Base-by-base conservation (phyloP, 2,329 filamentous ascomycete genomes). In the Alternaria hordeiaustralica region DNA sequence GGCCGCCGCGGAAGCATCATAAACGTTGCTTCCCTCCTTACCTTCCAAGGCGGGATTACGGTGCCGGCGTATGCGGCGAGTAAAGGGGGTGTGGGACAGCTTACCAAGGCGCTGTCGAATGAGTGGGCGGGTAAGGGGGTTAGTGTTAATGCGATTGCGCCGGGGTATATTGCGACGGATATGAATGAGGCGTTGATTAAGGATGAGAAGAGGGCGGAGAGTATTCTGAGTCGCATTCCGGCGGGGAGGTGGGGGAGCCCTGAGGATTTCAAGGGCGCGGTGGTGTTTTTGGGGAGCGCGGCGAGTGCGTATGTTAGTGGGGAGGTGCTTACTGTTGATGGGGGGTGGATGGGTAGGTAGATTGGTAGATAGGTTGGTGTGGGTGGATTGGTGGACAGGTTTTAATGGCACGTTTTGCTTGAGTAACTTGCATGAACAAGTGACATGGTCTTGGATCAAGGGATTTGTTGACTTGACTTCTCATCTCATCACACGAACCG, bases 151-250 rank as follows among this genome's bases (percentile, higher is more conserved):
- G 92, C 91, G 8, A 92, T 97, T 75, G 93, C 94, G 3, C 94
- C 94, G 0, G 94, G 94, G 0, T 97, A 97, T 80, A 92, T 97
- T 71, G 92, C 88, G 54, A 97, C 94, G n/a, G 94, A 97, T 64
- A 97, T 97, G 94, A 97, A 97, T 78, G 87, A 86, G 69, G 94
- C 93, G 3, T 81, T 97, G 74, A 87, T 97, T 46, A 87, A 89
- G 55, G 89, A 97, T 79, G 80, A 87, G 72, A 87, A 86, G 70
- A 84, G 94, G 36, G 86, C 91, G 64, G 87, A 85, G 67, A 90
- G 90, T 73, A 97, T 97, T 71, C 86, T 92, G 74, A 89, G 88
- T 33, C 84, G 93, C 60, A 97, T 97, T 72, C 94, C 94, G 0
- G 92, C 92, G 1, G 93, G 91, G 0, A 84, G 93, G 70, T 97